Percentiles rank a stretch among this genome's conserved stretches.
Evolutionary conservation across 2,329 filamentous ascomycete species (phyloP).

Genomic region (Paramyrothecium roridum): DNA sequence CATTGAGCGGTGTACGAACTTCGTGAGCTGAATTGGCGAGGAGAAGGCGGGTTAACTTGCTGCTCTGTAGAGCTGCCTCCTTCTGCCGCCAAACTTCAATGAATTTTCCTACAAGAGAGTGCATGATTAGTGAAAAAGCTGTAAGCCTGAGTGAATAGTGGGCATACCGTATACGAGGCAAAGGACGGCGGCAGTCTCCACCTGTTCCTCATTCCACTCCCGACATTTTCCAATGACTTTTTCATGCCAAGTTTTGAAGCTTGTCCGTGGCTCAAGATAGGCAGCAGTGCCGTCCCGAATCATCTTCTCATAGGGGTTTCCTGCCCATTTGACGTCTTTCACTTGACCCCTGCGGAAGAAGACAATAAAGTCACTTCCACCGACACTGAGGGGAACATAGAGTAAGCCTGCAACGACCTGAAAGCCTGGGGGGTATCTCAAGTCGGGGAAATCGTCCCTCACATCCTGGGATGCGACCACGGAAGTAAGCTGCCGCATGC

Average conservation of each 20-base stretch:
- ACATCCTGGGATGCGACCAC: slow-evolving; percentile 79
- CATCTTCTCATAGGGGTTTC: slow-evolving; percentile 79
- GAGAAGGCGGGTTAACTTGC: slow-evolving; percentile 73
- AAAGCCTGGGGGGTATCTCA: slow-evolving; percentile 78
- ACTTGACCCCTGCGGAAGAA: slow-evolving; percentile 80
- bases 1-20: slow-evolving; percentile 85
- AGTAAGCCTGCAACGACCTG: slow-evolving; percentile 73
- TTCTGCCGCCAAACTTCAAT: slow-evolving; percentile 94
- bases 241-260: slow-evolving; percentile 80
- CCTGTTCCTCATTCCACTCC: slow-evolving; percentile 85
- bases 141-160: not conserved
- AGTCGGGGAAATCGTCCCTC: slow-evolving; percentile 72
- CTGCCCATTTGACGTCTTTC: slow-evolving; percentile 80
- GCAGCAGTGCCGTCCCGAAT: slow-evolving; percentile 68
- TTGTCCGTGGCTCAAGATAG: slow-evolving; percentile 74
- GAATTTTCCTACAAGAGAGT: slow-evolving; percentile 53
- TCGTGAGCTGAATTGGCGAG: slow-evolving; percentile 89
- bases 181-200: slow-evolving; percentile 83
- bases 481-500: slow-evolving; percentile 69
- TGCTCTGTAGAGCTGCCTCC: slow-evolving; percentile 77
- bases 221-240: slow-evolving; percentile 77
- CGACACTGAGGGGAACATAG: slow-evolving; percentile 74
- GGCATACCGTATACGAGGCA: slow-evolving; percentile 78
- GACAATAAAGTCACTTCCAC: slow-evolving; percentile 81
- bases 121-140: not conserved